phyloP scores from a whole-genome alignment of 805 yeast genomes.

The Lipomyces sp. region DNA sequence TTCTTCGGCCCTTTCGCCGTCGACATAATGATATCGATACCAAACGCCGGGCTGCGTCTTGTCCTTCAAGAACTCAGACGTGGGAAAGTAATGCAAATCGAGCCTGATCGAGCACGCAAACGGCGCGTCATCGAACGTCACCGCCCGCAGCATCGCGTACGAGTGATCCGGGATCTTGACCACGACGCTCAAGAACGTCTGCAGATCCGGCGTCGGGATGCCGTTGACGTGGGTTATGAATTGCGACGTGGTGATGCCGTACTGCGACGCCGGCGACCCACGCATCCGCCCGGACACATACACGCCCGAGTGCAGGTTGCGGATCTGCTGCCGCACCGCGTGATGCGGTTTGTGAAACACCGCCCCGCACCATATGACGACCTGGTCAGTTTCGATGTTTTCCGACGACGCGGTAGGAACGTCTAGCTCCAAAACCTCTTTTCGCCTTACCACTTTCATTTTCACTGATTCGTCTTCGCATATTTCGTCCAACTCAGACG shows the following conservation, averaged over 20 bases:
- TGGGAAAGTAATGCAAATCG: conserved; percentile 82
- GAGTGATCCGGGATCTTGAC: conserved; percentile 70
- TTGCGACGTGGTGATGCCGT: conserved; percentile 71
- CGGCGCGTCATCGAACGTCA: conserved; percentile 82
- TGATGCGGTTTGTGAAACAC: conserved; percentile 86
- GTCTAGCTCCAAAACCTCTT: conserved; percentile 55
- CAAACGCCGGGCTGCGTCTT: conserved; percentile 13
- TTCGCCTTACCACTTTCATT: conserved; percentile 70
- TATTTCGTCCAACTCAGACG: conserved; percentile 59
- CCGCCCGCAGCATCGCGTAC: conserved; percentile 74
- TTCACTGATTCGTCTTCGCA: conserved; percentile 45
- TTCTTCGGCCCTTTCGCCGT: conserved; percentile 13
- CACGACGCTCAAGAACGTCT: conserved; percentile 63
- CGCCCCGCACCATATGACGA: conserved; percentile 82
- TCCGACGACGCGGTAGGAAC: conserved; percentile 65
- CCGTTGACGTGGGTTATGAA: conserved; percentile 90
- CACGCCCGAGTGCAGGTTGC: conserved; percentile 74
- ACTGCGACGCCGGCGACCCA: conserved; percentile 86
- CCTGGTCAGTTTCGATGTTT: conserved; percentile 57
- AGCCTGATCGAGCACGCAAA: conserved; percentile 82
- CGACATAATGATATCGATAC: conserved; percentile 12
- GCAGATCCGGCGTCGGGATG: conserved; percentile 63
- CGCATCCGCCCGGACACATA: conserved; percentile 70
- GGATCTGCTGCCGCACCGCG: conserved; percentile 82
- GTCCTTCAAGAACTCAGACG: conserved; percentile 42